Base-by-base conservation (phyloP, 1,284 basidiomycete species). In the Ganoderma sp. region DNA sequence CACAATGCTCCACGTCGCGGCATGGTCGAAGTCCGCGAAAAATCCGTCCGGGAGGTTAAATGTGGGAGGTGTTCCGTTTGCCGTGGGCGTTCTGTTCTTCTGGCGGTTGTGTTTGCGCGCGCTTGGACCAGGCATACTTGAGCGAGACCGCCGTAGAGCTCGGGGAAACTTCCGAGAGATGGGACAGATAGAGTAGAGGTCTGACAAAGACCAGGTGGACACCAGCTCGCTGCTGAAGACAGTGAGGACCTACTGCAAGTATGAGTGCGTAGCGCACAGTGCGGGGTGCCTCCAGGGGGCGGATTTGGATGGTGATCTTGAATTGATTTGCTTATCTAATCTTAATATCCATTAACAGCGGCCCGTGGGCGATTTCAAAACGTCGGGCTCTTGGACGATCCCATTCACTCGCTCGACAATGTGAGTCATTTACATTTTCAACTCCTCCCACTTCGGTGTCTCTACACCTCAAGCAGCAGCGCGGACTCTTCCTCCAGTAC, bases 1-100 rank as follows among this genome's bases (percentile, higher is more conserved):
- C 28, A 85, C 78, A 0, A 74, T 70, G 61, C 79, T 78, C 88
- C 88, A 90, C 10, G 81, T 82, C n/a, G 81, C 80, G 0, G 84
- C 81, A 67, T 81, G 78, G 66, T 85, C 84, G 64, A 88, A 82
- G 56, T 85, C 82, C 41, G 80, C 78, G 17, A 84, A 73, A 65
- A 79, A 78, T 10, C 75, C 69, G 39, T 78, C 77, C 3, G 74
- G 71, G 34, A 70, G 67, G 28, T 62, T 65, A 57, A 60, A 69
- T 6, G 71, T 52, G 1, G 57, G 25, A 1, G 62, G 9, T 5
- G 71, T 45, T 25, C 61, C 37, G 39, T 39, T 42, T 43, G 41
- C 25, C 6, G 71, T 39, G 6, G 67, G n/a, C 6, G 59, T 52
- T 43, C 41, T 64, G 5, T 60, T n/a, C 37, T 65, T 69, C 19